These are phyloP conservation scores for Teunomyces funiuensis DNA, from an alignment of 805 yeast species.

Conservation along the genomic window DNA sequence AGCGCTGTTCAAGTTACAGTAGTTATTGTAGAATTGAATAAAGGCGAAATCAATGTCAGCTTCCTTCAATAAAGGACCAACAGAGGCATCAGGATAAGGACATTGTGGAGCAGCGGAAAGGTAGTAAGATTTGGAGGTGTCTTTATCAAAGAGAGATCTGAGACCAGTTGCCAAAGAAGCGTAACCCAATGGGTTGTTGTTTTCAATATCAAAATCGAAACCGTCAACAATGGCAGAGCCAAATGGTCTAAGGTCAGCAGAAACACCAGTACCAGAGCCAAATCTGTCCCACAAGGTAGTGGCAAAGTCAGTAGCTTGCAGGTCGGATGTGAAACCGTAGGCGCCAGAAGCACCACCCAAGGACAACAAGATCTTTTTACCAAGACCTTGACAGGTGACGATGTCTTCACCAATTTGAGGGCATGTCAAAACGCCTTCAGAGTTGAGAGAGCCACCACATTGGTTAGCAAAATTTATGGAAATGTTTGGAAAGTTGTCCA, in stretches of 20 bases:
- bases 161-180: slow-evolving; percentile 48
- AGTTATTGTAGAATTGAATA: slow-evolving; percentile 87
- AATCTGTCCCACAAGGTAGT: slow-evolving; percentile 26
- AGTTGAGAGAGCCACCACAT: slow-evolving; percentile 13
- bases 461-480: slow-evolving; percentile 15
- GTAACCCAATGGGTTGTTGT: slow-evolving; percentile 61
- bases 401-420: slow-evolving; percentile 57
- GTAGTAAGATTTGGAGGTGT: slow-evolving; percentile 57
- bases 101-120: slow-evolving; percentile 94
- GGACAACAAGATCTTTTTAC: slow-evolving; percentile 75
- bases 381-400: slow-evolving; percentile 70
- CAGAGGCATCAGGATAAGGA: slow-evolving; percentile 69
- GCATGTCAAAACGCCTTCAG: slow-evolving; percentile 14
- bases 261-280: slow-evolving; percentile 18
- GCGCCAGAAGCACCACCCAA: slow-evolving; percentile 52
- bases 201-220: slow-evolving; percentile 74
- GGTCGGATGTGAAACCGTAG: slow-evolving; percentile 41
- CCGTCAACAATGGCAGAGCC: slow-evolving; percentile 81
- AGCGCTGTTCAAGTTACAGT: slow-evolving; percentile 52
- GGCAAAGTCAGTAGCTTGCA: slow-evolving; percentile 26
- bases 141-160: slow-evolving; percentile 15
- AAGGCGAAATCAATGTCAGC: slow-evolving; percentile 78
- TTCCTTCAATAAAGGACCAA: slow-evolving; percentile 32
- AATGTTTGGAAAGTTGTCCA: slow-evolving; percentile 13
- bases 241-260: slow-evolving; percentile 48